These are phyloP conservation scores for Sphaerulina musiva DNA, from an alignment of 2,329 filamentous ascomycete species.

Conservation along the genomic window DNA sequence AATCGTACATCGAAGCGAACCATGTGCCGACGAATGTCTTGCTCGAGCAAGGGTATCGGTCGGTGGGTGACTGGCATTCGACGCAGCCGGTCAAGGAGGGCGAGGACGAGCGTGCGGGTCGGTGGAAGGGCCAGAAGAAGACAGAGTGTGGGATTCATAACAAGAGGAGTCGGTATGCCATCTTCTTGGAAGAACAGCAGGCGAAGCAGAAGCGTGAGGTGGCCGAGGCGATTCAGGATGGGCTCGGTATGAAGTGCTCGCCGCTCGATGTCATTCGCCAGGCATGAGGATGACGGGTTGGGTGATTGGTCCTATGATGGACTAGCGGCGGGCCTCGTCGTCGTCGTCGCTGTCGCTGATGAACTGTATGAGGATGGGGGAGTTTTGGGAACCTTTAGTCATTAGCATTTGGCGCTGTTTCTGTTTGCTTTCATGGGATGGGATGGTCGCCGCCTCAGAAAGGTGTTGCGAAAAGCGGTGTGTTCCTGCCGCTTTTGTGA, in stretches of 20 bases:
- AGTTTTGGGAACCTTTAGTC: background rate
- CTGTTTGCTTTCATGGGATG: background rate
- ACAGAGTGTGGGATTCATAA: conserved; percentile 99
- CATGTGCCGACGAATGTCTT: conserved; percentile 89
- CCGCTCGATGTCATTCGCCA: conserved; percentile 29
- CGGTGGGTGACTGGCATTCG: conserved; percentile 95
- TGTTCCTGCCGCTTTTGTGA: background rate
- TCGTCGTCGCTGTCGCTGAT: conserved; percentile 4
- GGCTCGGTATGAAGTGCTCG: conserved; percentile 30
- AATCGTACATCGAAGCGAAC: conserved; percentile 77
- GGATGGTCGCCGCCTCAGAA: conserved; percentile 1
- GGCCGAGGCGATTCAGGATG: conserved; percentile 32
- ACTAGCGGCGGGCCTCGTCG: background rate
- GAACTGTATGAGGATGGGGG: conserved; percentile 2
- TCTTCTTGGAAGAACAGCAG: conserved; percentile 71
- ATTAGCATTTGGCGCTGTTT: conserved; percentile 3
- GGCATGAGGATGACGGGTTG: conserved; percentile 19
- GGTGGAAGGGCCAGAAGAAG: conserved; percentile 95
- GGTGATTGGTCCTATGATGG: too few species aligned
- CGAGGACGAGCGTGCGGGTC: conserved; percentile 90
- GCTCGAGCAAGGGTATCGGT: conserved; percentile 93
- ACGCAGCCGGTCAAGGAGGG: conserved; percentile 81
- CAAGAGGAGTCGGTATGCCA: conserved; percentile 86
- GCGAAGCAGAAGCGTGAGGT: conserved; percentile 57
- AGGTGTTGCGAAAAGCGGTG: conserved; percentile 1